Evolutionary conservation across 306 rosid genomes (phyloP).

Genomic region (Rosa chinensis): DNA sequence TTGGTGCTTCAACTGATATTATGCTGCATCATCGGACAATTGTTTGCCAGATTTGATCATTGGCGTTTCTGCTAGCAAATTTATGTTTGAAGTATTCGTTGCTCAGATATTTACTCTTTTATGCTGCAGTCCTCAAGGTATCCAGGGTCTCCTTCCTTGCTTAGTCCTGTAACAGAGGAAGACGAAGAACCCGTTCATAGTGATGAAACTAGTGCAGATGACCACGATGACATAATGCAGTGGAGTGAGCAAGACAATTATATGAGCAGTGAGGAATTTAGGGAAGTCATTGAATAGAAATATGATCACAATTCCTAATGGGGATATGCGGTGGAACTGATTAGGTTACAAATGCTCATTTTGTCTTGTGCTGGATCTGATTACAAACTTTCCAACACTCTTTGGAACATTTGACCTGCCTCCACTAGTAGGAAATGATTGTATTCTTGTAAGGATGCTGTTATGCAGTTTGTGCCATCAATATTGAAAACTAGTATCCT

Average conservation of each 20-base stretch:
- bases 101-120: not conserved
- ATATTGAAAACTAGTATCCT: not conserved
- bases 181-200: not conserved
- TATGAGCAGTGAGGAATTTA: not conserved
- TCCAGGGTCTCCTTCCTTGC: not conserved
- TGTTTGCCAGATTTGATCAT: not conserved
- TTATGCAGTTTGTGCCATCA: not conserved
- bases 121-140: conserved; percentile 1
- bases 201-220: not conserved
- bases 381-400: not conserved
- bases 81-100: no score
- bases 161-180: conserved; percentile 2
- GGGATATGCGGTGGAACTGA: not conserved
- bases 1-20: not conserved
- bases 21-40: not conserved
- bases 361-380: not conserved
- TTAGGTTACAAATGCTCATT: not conserved
- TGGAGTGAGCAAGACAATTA: not conserved
- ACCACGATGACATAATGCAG: not conserved
- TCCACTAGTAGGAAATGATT: not conserved
- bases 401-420: not conserved
- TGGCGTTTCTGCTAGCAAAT: not conserved
- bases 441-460: not conserved
- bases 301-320: not conserved
- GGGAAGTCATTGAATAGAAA: not conserved